Percentiles rank a stretch among this genome's conserved stretches.
Evolutionary conservation across 805 yeast species (phyloP).

Genomic region (Wickerhamomyces silvicola): DNA sequence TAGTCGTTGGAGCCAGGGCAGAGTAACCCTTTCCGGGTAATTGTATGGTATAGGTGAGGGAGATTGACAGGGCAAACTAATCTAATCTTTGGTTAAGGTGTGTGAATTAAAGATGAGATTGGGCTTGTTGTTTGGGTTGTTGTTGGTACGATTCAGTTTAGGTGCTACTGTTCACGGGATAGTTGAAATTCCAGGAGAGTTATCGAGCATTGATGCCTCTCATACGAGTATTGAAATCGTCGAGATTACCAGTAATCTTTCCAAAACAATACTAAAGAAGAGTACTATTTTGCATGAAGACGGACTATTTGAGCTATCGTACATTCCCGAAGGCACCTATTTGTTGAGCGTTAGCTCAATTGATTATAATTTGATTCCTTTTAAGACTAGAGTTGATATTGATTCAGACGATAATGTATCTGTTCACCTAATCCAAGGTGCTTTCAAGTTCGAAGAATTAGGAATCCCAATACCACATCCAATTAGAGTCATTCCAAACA

Average conservation of each 20-base stretch:
- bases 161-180: constrained; percentile 13
- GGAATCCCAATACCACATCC: constrained; percentile 11
- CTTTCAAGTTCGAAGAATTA: constrained; percentile 6
- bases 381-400: constrained; percentile 16
- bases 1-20: too few relatives aligned
- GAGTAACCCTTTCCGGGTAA: too few relatives aligned
- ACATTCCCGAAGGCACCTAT: constrained; percentile 15
- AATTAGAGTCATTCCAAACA: constrained; percentile 20
- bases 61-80: too few relatives aligned
- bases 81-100: too few relatives aligned
- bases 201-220: constrained; percentile 9
- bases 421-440: constrained; percentile 10
- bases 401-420: constrained; percentile 6
- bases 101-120: too few relatives aligned
- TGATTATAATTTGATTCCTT: constrained; percentile 18
- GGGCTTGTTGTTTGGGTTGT: too few relatives aligned
- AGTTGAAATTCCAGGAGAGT: constrained; percentile 7
- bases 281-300: constrained; percentile 6
- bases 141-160: too few relatives aligned
- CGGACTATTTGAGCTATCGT: constrained; percentile 11
- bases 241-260: constrained; percentile 2
- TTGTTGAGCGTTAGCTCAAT: constrained; percentile 12
- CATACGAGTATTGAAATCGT: constrained; percentile 11
- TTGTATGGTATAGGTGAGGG: too few relatives aligned
- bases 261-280: constrained; percentile 1